Evolutionary conservation across 805 yeast species (phyloP).

Genomic region (Candida xiaguanensis): DNA sequence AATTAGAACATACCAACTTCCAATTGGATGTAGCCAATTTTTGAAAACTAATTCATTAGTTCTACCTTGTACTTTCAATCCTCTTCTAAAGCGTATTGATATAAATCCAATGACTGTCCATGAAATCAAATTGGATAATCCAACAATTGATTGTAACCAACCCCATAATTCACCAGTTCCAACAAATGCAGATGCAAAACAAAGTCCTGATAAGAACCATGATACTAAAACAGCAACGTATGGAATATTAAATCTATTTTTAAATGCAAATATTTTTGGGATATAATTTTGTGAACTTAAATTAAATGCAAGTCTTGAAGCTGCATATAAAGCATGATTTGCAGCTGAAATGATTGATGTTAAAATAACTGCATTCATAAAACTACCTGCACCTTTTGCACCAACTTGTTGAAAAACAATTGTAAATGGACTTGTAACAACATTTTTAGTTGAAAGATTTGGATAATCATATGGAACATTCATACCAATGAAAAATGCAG

Average conservation of each 20-base stretch:
- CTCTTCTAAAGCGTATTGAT: constrained; percentile 48
- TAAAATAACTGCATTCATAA: constrained; percentile 53
- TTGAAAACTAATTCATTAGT: constrained; percentile 37
- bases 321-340: constrained; percentile 51
- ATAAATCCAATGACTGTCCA: constrained; percentile 49
- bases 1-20: constrained; percentile 42
- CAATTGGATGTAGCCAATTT: constrained; percentile 52
- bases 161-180: constrained; percentile 52
- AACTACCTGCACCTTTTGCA: constrained; percentile 38
- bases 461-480: constrained; percentile 40
- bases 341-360: constrained; percentile 55
- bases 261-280: constrained; percentile 39
- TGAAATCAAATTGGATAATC: constrained; percentile 49
- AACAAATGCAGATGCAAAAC: constrained; percentile 57
- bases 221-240: constrained; percentile 48
- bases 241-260: constrained; percentile 44
- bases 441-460: constrained; percentile 21
- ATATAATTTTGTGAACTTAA: constrained; percentile 48
- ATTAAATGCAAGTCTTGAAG: constrained; percentile 46
- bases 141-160: constrained; percentile 51
- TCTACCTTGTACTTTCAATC: constrained; percentile 41
- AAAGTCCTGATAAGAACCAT: constrained; percentile 52
- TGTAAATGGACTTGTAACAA: constrained; percentile 39
- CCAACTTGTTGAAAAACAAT: constrained; percentile 42
- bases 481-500: constrained; percentile 40